Conservation (phyloP, 768 basidiomycete species). For the Russula earlei region DNA sequence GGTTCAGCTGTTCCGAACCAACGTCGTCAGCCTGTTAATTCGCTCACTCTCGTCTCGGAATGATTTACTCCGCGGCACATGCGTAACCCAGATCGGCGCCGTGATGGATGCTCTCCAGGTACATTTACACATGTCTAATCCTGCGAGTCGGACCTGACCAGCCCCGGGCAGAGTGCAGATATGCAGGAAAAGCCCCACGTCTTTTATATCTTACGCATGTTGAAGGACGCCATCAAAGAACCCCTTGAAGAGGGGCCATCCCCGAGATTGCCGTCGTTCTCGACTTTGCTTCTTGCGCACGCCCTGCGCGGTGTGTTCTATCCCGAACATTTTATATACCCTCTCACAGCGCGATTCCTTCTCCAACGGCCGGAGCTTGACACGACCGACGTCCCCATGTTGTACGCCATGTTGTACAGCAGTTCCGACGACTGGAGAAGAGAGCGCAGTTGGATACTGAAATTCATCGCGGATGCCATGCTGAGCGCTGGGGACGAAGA, state of each 20-base stretch:
- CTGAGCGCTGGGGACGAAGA: conserved; percentile 47
- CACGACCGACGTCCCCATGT: conserved; percentile 75
- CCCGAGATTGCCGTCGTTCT: conserved; percentile 62
- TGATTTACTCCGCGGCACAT: conserved; percentile 46
- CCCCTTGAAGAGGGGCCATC: conserved; percentile 32
- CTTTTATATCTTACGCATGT: conserved; percentile 53
- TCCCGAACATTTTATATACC: conserved; percentile 83
- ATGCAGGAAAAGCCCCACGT: conserved; percentile 76
- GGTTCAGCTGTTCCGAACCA: conserved; percentile 80
- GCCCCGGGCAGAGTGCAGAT: conserved; percentile 40
- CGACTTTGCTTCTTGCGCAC: conserved; percentile 75
- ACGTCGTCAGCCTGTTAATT: conserved; percentile 64
- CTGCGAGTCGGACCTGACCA: neutral
- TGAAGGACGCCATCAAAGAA: conserved; percentile 48
- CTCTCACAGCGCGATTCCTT: conserved; percentile 76
- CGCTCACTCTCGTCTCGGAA: conserved; percentile 64
- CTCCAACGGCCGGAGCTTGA: conserved; percentile 84
- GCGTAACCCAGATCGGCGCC: conserved; percentile 50
- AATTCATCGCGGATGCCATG: conserved; percentile 77
- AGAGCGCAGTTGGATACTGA: conserved; percentile 84
- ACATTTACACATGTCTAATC: conserved; percentile 20
- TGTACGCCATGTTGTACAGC: conserved; percentile 84
- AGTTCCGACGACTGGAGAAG: conserved; percentile 71
- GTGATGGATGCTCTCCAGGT: conserved; percentile 60
- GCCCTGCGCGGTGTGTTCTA: conserved; percentile 76